These are phyloP conservation scores for Onygenales sp. DNA, from an alignment of 2,329 filamentous ascomycete species.

Conservation along the genomic window DNA sequence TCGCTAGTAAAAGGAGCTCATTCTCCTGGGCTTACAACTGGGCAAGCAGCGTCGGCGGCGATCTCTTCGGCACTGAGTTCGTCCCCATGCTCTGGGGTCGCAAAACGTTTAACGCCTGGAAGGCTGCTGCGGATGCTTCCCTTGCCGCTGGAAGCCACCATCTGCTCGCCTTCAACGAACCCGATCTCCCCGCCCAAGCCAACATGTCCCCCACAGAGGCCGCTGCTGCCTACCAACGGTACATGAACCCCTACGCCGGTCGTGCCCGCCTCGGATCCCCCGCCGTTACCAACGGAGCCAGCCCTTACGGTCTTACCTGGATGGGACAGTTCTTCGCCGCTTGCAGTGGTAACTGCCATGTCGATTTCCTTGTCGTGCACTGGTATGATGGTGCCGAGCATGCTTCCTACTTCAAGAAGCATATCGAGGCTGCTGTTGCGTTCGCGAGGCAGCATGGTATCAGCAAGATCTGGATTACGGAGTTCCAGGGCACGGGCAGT, in stretches of 20 bases:
- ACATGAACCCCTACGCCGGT: slow-evolving; percentile 29
- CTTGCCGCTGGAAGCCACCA: slow-evolving; percentile 27
- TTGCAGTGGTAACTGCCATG: slow-evolving; percentile 28
- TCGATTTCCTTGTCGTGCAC: slow-evolving; percentile 35
- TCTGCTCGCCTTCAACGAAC: slow-evolving; percentile 40
- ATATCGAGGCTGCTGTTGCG: slow-evolving; percentile 26
- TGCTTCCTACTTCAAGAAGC: slow-evolving; percentile 27
- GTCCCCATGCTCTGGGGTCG: slow-evolving; percentile 38
- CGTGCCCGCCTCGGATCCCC: slow-evolving; percentile 34
- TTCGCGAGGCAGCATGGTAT: slow-evolving; percentile 25
- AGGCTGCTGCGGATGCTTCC: slow-evolving; percentile 22
- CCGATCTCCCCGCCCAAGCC: slow-evolving; percentile 31
- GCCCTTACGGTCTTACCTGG: slow-evolving; percentile 29
- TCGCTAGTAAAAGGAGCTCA: slow-evolving; percentile 16
- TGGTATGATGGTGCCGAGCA: slow-evolving; percentile 30
- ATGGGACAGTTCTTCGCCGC: slow-evolving; percentile 29
- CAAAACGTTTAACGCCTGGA: slow-evolving; percentile 28
- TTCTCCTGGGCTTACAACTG: slow-evolving; percentile 40
- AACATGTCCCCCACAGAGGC: slow-evolving; percentile 29
- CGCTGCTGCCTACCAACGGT: slow-evolving; percentile 25
- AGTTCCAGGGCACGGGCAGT: slow-evolving; percentile 29
- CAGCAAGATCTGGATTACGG: slow-evolving; percentile 36
- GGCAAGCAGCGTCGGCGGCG: slow-evolving; percentile 23
- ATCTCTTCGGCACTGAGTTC: slow-evolving; percentile 28
- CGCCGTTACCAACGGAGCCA: slow-evolving; percentile 30